phyloP scores from a whole-genome alignment of 2,329 filamentous ascomycete species.

The Monascus ruber region DNA sequence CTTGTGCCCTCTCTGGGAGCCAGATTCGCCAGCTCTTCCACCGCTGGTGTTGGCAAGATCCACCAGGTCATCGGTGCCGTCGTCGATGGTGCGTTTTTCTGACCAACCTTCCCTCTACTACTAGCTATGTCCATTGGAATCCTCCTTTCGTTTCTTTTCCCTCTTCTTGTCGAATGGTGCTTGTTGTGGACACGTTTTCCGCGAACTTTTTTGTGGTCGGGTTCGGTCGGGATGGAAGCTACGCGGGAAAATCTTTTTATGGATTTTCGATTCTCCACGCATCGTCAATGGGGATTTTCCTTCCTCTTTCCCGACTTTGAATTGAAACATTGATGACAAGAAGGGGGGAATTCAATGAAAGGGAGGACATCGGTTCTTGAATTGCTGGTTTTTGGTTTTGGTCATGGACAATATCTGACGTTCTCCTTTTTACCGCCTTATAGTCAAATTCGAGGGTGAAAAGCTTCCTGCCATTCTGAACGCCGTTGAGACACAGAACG shows the following conservation, averaged over 20 bases:
- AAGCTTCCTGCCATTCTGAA: constrained; percentile 96
- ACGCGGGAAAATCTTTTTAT: constrained; percentile 33
- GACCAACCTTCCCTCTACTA: too few relatives aligned
- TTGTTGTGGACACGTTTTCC: too few relatives aligned
- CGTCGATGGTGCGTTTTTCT: constrained; percentile 61
- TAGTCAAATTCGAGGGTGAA: constrained; percentile 93
- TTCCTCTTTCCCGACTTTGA: too few relatives aligned
- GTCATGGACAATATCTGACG: constrained; percentile 17
- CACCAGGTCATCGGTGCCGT: constrained; percentile 94
- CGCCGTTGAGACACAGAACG: constrained; percentile 83
- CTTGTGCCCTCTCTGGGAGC: constrained; percentile 48
- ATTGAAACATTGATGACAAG: too few relatives aligned
- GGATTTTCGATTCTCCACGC: constrained; percentile 8
- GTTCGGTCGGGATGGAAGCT: too few relatives aligned
- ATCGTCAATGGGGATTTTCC: too few relatives aligned
- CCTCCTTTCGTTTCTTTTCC: constrained; percentile 6
- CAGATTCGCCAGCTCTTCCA: constrained; percentile 51
- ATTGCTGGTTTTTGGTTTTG: constrained; percentile 6
- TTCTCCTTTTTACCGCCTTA: constrained; percentile 10
- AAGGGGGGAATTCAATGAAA: too few relatives aligned
- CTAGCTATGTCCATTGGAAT: constrained; percentile 31
- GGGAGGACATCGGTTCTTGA: constrained; percentile 3
- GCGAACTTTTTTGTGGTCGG: too few relatives aligned
- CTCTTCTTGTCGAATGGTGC: too few relatives aligned
- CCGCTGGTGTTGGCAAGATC: constrained; percentile 50